Evolutionary conservation across 2,329 filamentous ascomycete species (phyloP), one percentile per base, ranked within the genome.

Genomic region (Colletotrichum gigasporum): DNA sequence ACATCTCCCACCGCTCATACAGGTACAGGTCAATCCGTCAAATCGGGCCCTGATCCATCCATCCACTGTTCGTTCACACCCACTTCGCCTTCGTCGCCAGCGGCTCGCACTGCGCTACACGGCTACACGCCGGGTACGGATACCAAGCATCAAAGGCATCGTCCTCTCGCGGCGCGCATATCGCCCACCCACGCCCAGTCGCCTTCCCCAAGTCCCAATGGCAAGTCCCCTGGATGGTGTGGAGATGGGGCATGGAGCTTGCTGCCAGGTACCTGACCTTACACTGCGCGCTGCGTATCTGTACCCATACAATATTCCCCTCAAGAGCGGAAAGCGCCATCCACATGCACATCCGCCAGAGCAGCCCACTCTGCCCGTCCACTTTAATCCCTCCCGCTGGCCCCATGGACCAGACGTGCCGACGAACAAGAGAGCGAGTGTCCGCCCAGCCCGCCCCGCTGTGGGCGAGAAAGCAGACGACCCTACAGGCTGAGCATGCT

Each of bases 21-120:
- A 59, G 54, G 53, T 48, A 37, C 35, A 59, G 54, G 53, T 59
- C 45, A 58, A 58, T 45, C 60, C 60, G 39, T 51, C 45, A 63
- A 52, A 51, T 45, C 45, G 62, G 55, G 45, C 55, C 53, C 30
- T 34, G 12, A 24, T 56, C 41, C 54, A 59, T 34, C 55, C 61
- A 11, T 32, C 35, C 28, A 28, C 37, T 55, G 14, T 28, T 41
- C 14, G 22, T 22, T 51, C 47, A 51, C 30, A 32, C 30, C 47
- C 53, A 47, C 39, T 30, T 47, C 30, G 41, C 32, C 41, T 30
- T 26, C 28, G 16, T 37, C 32, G 16, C 22, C 34, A 18, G 26
- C 42, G 22, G 34, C 45, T 32, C 26, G 26, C 30, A 20, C 24
- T 22, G 4, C 16, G 18, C 30, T 20, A 34, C 47, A n/a, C 24